A percentile compares a stretch with the other conserved stretches of the same genome.
Conservation (phyloP, 2,329 filamentous ascomycete species). For the Cordyceps javanica region DNA sequence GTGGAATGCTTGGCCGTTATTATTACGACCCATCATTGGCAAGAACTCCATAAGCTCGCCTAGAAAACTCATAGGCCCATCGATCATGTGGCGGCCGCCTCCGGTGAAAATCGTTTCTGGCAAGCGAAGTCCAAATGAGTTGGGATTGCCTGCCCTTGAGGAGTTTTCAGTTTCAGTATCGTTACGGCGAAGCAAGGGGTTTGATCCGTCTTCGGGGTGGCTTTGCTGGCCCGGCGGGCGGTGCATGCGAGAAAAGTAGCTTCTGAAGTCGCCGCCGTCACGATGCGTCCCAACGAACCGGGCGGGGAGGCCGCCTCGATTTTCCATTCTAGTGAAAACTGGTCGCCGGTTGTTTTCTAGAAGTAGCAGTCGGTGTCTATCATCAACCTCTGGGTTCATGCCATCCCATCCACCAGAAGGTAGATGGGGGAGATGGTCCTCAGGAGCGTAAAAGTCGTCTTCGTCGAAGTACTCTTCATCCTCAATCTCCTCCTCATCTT, state of each 20-base stretch:
- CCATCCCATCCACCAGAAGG: conserved; percentile 53
- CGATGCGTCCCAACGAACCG: conserved; percentile 45
- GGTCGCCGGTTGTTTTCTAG: conserved; percentile 46
- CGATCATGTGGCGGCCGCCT: conserved; percentile 30
- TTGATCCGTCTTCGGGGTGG: conserved; percentile 71
- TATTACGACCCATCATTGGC: conserved; percentile 38
- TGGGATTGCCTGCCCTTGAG: conserved; percentile 43
- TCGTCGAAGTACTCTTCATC: conserved; percentile 61
- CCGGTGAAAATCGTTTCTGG: conserved; percentile 39
- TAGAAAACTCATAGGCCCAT: conserved; percentile 48
- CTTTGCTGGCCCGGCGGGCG: conserved; percentile 44
- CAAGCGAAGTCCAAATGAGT: conserved; percentile 48
- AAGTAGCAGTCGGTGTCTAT: conserved; percentile 38
- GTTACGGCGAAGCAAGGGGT: conserved; percentile 73
- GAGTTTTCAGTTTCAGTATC: conserved; percentile 38
- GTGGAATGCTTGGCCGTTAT: conserved; percentile 48
- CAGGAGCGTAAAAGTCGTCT: conserved; percentile 45
- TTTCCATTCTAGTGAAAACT: conserved; percentile 27
- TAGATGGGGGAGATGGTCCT: conserved; percentile 40
- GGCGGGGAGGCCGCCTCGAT: conserved; percentile 56
- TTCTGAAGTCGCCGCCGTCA: conserved; percentile 47
- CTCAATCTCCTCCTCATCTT: conserved; percentile 65
- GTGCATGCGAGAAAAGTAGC: conserved; percentile 45
- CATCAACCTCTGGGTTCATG: conserved; percentile 44
- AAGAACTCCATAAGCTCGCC: conserved; percentile 52